Base-by-base conservation (phyloP, 202 grass and related monocot genomes). In the Eragrostis tef region DNA sequence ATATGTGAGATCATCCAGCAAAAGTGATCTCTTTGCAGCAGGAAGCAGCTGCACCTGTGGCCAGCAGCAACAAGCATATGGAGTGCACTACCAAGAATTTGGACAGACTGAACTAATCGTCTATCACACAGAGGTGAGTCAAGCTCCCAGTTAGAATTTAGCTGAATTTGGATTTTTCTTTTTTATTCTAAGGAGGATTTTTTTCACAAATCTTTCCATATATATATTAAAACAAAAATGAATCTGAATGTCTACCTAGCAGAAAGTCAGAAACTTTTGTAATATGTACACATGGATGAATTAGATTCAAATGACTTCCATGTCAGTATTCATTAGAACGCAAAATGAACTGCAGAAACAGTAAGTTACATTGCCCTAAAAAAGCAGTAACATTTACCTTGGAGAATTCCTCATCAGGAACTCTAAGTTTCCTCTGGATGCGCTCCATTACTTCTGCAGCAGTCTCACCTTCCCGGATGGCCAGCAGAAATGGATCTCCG, bases 401-500 rank as follows among this genome's bases (percentile, higher is more conserved):
- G 24, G 90, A 73, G 71, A 92, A 99, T 41, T 96, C 93, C 57
- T 99, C 89, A 57, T 93, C 87, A 21, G 81, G 62, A 84, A 96
- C 87, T 77, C 85, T 84, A 52, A 99, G 90, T 89, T 93, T 96
- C 83, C 79, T 93, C 62, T 94, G 89, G 58, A 99, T 90, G 52
- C 87, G 97, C 7, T 80, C 88, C 85, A 90, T 93, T 17, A 96
- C 83, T 67, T 93, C 93, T 46, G 91, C 80, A 84, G 94, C 71
- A 89, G 81, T 96, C 56, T 99, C 97, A 24, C 90, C 93, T 92
- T 96, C 97, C 73, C 21, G 87, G 61, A 99, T 92, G 59, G 90
- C 93, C 78, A 99, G 79, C 78, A 99, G 90, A 87, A 99, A 92
- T 7, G 96, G 97, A 74, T 99, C 97, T 70, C 96, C 96, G 6